A percentile compares a stretch with the other conserved stretches of the same genome.
Conservation (phyloP, 257 asterid species). For the Solanum pimpinellifolium region DNA sequence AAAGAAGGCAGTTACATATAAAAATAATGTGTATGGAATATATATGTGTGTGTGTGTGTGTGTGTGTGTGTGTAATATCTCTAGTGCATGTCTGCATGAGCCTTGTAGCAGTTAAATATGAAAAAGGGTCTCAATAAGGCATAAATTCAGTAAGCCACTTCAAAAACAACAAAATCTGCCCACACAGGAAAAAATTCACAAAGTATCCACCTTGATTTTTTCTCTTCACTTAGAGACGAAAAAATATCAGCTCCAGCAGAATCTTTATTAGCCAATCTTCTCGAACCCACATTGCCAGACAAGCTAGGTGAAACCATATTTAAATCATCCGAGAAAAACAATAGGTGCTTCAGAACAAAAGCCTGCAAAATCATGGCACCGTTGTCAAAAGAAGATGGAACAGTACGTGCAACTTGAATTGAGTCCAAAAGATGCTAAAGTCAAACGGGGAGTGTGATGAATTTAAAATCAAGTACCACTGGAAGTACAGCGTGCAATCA, state of each 20-base stretch:
- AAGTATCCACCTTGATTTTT: conserved; percentile 21
- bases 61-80: not conserved
- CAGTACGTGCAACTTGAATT: not conserved
- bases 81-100: not conserved
- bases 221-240: conserved; percentile 62
- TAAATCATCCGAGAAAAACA: conserved; percentile 50
- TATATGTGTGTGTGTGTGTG: not conserved
- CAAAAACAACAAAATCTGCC: not conserved
- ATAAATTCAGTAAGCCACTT: not conserved
- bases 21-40: not conserved
- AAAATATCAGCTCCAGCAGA: conserved; percentile 48
- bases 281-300: conserved; percentile 15
- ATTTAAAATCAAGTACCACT: not conserved
- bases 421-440: not conserved
- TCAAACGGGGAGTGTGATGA: not conserved
- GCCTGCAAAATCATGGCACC: conserved; percentile 58
- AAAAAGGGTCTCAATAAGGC: not conserved
- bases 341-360: conserved; percentile 79
- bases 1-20: not conserved
- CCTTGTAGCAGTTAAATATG: not conserved
- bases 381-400: conserved; percentile 7
- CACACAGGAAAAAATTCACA: not conserved
- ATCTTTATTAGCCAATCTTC: conserved; percentile 30
- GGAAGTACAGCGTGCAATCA: not conserved
- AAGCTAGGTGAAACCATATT: conserved; percentile 19